Conservation (phyloP, 495 filamentous ascomycete genomes). For the Bathelium albidoporum region DNA sequence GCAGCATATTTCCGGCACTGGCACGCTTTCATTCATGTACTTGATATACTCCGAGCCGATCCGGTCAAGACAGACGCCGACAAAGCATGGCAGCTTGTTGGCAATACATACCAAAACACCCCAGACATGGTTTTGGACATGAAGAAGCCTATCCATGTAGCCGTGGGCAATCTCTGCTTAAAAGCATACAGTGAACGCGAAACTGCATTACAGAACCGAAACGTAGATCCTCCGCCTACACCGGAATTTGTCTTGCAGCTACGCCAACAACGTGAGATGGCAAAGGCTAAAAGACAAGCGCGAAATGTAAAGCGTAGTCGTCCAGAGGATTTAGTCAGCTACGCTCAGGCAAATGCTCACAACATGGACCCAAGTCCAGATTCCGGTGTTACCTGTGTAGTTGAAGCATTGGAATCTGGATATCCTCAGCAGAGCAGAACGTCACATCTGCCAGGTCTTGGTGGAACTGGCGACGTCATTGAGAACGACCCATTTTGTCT, state of each 20-base stretch:
- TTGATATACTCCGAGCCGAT: constrained; percentile 20
- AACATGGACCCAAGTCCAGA: constrained; percentile 8
- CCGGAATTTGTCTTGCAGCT: constrained; percentile 21
- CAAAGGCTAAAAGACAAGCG: constrained; percentile 20
- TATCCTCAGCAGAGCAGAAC: constrained; percentile 10
- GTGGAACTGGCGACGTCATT: constrained; percentile 6
- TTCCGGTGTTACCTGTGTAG: background rate
- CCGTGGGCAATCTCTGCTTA: constrained; percentile 27
- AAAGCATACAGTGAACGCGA: constrained; percentile 29
- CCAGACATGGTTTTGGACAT: constrained; percentile 23
- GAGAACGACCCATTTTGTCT: constrained; percentile 4
- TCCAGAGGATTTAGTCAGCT: constrained; percentile 45
- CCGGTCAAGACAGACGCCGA: constrained; percentile 17
- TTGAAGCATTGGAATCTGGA: constrained; percentile 5
- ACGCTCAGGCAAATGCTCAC: constrained; percentile 1
- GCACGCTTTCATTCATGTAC: constrained; percentile 24
- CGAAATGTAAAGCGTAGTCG: constrained; percentile 64
- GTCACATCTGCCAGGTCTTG: constrained; percentile 9
- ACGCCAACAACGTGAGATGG: constrained; percentile 19
- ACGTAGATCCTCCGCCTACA: constrained; percentile 5
- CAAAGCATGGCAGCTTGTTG: constrained; percentile 24
- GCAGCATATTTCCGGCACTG: constrained; percentile 22
- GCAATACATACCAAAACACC: constrained; percentile 17
- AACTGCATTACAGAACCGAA: constrained; percentile 9
- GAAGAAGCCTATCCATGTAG: constrained; percentile 24